phyloP scores from a whole-genome alignment of 352 stramenopile genomes.

The Pythium volutum region DNA sequence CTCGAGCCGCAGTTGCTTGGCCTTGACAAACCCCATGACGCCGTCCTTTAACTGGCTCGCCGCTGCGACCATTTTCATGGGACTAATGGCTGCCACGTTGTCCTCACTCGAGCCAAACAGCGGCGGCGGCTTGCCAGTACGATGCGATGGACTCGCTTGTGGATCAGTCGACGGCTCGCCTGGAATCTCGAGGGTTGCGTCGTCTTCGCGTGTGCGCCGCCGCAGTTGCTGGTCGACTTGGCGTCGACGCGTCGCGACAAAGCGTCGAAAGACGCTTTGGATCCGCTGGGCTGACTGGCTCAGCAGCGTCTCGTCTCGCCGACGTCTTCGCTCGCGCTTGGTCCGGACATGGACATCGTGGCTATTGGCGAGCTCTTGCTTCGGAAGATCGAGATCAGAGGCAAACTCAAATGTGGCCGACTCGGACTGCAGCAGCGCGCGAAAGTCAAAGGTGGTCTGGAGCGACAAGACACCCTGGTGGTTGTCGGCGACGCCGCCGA shows the following conservation, averaged over 20 bases:
- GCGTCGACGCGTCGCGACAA: neutral
- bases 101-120: conserved; percentile 13
- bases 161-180: neutral
- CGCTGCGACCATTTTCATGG: conserved; percentile 29
- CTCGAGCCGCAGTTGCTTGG: conserved; percentile 35
- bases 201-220: conserved; percentile 16
- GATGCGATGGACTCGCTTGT: neutral
- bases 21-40: conserved; percentile 37
- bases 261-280: conserved; percentile 23
- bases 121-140: neutral
- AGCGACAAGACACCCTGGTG: conserved; percentile 43
- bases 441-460: conserved; percentile 60
- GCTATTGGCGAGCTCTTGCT: no score
- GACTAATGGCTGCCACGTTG: conserved; percentile 17
- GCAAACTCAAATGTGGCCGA: conserved; percentile 23
- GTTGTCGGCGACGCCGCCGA: conserved; percentile 58
- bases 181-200: neutral
- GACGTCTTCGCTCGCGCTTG: conserved; percentile 17
- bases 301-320: neutral
- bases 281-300: conserved; percentile 12
- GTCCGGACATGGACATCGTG: neutral
- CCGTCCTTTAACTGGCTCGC: conserved; percentile 31
- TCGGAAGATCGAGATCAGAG: no score
- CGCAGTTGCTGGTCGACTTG: conserved; percentile 13
- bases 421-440: conserved; percentile 39